Base-by-base conservation (phyloP, 192 early-diverging fungal genomes). In the Glomus cerebriforme region DNA sequence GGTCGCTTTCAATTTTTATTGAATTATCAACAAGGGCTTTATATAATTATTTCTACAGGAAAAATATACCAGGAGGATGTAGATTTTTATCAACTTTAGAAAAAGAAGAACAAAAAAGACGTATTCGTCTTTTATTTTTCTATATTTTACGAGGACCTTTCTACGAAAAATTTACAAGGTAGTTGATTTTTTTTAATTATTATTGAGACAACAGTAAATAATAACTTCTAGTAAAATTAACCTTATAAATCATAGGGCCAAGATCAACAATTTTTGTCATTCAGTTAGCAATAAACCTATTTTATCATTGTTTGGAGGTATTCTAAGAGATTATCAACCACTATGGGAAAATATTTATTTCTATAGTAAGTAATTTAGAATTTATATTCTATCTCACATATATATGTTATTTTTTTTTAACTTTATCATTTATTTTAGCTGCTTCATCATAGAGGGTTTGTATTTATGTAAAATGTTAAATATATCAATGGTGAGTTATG, bases 301-400 rank as follows among this genome's bases (percentile, higher is more conserved):
- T 59, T 87, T 96, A 59, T 93, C 91, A 19, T 85, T 96, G 78
- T 86, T 94, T 29, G 90, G 90, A 60, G 90, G 92, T 68, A 89
- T 96, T 59, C 84, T 96, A 49, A 88, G 89, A 29, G 96, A 97
- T 83, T 97, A 97, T 83, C 91, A 94, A 81, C 94, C 95, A 7
- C 85, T 97, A 27, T 96, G 94, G 94, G 92, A 97, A 84, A 89
- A 90, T 62, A 90, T 94, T 77, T 93, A 97, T 83, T 97, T 95
- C 80, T 97, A 97, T 83, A 97, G 84, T 85, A 85, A 47, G 79
- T 67, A 7, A 37, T 34, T 45, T 31, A 22, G 24, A 47, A 31
- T 26, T 37, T 77, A 43, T 60, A 63, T 31, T 67, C 27, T 45
- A 68, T 37, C 60, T 66, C 24, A 3, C 1, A 0, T 54, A 62